A percentile compares a stretch with the other conserved stretches of the same genome.
Evolutionary conservation across 2,329 filamentous ascomycete species (phyloP).

Genomic region (Capronia americana): DNA sequence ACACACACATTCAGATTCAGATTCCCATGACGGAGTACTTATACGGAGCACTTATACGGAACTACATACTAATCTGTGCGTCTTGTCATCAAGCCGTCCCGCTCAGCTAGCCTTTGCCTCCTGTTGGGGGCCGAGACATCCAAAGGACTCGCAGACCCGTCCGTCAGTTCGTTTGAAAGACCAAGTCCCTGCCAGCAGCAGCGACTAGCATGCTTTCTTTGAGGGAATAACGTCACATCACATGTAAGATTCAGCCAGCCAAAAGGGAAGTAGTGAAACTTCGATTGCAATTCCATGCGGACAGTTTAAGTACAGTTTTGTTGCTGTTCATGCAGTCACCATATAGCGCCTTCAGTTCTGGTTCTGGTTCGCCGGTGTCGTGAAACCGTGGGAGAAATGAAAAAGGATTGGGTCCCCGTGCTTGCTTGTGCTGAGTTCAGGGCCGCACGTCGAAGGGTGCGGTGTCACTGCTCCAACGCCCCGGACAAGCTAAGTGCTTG

Average conservation of each 20-base stretch:
- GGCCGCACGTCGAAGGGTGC: neutral
- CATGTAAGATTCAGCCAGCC: neutral
- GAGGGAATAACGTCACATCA: neutral
- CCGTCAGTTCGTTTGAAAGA: no score
- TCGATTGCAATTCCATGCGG: neutral
- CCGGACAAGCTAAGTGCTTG: neutral
- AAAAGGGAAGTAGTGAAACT: neutral
- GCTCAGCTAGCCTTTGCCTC: neutral
- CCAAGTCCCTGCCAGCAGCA: no score
- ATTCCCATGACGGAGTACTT: no score
- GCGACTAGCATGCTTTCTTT: no score
- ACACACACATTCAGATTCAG: no score
- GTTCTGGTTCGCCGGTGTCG: conserved; percentile 1
- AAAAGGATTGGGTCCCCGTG: conserved; percentile 1
- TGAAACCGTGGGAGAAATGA: neutral
- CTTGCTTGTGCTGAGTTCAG: neutral
- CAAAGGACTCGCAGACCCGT: neutral
- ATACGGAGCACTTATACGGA: no score
- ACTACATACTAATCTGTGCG: no score
- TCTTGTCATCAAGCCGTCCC: neutral
- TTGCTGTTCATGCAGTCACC: conserved; percentile 12
- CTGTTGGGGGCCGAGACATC: neutral
- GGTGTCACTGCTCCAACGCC: neutral
- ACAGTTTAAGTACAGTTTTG: neutral
- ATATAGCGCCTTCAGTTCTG: conserved; percentile 4